Evolutionary conservation across 179 eudicot species (phyloP), one percentile per base, ranked within the genome.

Genomic region (Spergularia azorica): DNA sequence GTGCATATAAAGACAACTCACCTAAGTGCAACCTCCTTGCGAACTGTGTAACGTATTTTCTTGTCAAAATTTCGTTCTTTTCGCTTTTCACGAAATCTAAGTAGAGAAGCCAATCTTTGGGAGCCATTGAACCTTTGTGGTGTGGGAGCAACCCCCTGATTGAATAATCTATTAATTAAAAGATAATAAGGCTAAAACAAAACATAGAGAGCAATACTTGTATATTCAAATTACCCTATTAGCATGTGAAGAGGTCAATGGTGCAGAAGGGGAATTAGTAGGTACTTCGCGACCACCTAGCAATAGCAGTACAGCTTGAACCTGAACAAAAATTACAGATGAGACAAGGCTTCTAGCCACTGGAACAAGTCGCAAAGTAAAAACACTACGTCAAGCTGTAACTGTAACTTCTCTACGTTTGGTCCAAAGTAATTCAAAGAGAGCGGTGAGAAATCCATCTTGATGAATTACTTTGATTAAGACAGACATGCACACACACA

Each of bases 11-110:
- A 43, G 20, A 64, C 32, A 17, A 67, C 52, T 61, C 87, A 89
- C 97, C 97, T 89, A 26, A 92, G 88, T n/a, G 97, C 97, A 65
- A 92, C 97, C 81, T 91, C 95, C 80, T 92, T 91, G 65, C 92
- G 93, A 74, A 92, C 95, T 13, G 92, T 88, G 77, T 92, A 89
- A 17, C 95, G 95, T 13, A 92, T 91, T 86, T 92, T 92, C 90
- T 89, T 92, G 70, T 91, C 95, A 74, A 90, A 92, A 72, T 88
- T 89, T 13, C 97, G 85, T 63, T 88, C 97, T 83, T 92, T 92
- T 68, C 92, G 78, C 87, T 92, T 92, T 79, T 89, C 97, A 56
- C 95, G 90, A 73, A 92, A 92, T 83, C 97, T 88, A 61, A 87
- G 86, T 58, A 92, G 83, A 20, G 97, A 92, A 16, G 97, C 95